phyloP scores from a whole-genome alignment of 2,329 filamentous ascomycete species.

The Ceratocystis destructans region DNA sequence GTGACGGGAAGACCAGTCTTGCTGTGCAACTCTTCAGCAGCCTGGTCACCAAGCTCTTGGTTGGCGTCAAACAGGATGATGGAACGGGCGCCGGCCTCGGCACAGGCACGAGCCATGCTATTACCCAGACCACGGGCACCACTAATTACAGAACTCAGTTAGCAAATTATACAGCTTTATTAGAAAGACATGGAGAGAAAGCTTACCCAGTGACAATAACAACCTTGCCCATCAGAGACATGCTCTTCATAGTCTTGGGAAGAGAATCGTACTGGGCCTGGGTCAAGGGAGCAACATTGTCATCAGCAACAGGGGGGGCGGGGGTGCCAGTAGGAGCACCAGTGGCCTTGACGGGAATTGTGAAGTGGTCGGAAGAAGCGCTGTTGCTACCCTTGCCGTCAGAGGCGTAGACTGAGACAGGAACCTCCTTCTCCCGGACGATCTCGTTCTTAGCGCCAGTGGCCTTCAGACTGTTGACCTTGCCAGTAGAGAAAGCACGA shows the following conservation, averaged over 20 bases:
- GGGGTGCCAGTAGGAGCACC: slow-evolving; percentile 32
- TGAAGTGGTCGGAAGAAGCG: slow-evolving; percentile 37
- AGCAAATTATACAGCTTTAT: not conserved
- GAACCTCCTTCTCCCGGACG: slow-evolving; percentile 43
- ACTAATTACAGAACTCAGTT: slow-evolving; percentile 29
- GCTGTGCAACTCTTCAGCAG: slow-evolving; percentile 54
- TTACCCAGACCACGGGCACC: slow-evolving; percentile 66
- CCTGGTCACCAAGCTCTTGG: slow-evolving; percentile 56
- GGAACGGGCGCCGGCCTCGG: slow-evolving; percentile 60
- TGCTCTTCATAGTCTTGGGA: slow-evolving; percentile 53
- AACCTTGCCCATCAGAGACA: slow-evolving; percentile 56
- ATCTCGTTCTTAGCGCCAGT: slow-evolving; percentile 34
- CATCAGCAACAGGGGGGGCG: slow-evolving; percentile 30
- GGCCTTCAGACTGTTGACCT: slow-evolving; percentile 21
- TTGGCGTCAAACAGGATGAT: slow-evolving; percentile 66
- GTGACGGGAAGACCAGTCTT: slow-evolving; percentile 60
- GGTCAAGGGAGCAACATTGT: slow-evolving; percentile 38
- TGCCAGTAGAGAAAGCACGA: slow-evolving; percentile 17
- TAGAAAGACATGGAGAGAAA: not conserved
- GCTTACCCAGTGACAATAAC: slow-evolving; percentile 58
- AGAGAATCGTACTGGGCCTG: slow-evolving; percentile 41
- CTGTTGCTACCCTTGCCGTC: slow-evolving; percentile 32
- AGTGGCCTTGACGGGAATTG: slow-evolving; percentile 38
- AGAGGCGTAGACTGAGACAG: slow-evolving; percentile 40
- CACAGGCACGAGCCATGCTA: slow-evolving; percentile 64